Evolutionary conservation across 2,329 filamentous ascomycete genomes (phyloP), one percentile per base, ranked within the genome.

Genomic region (Allantophomopsis cytisporea): DNA sequence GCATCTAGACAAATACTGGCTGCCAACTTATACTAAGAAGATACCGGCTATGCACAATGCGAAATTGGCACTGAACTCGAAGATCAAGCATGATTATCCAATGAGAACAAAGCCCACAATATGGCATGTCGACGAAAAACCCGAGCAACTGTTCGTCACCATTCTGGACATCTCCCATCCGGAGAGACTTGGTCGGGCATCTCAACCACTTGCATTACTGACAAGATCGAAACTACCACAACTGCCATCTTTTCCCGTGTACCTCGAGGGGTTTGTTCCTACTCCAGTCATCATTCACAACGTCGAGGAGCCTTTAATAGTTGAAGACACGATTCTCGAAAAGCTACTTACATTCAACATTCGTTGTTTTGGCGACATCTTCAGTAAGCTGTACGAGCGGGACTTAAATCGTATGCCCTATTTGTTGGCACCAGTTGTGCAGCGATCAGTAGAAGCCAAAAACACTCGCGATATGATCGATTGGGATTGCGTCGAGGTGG

Each of bases 11-110:
- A 69, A 77, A 1, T 65, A 86, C 53, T 66, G 96, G 2, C 71
- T 84, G 40, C 84, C 91, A 0, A 73, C 71, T 0, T 83, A 84
- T 43, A 66, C 68, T 15, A 89, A 81, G 53, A 67, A 69, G 31
- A 65, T 91, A 0, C 88, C 86, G 3, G 69, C 65, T 0, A 89
- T 93, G 82, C 72, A 84, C n/a, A 95, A 95, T 56, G 87, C 88
- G 2, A 71, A 77, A 0, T 62, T 95, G 5, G 87, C 88, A 0
- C 68, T 95, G n/a, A 82, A 76, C 45, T 76, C 76, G 17, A 88
- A 86, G 53, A 86, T 83, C 53, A 77, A 71, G 36, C 71, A 73
- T 1, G 65, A 72, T 20, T 96, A 96, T 56, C 60, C 62, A 1
- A 93, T 94, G 83, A 73, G 73, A 2, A 64, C 76, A 12, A 95